phyloP scores from a whole-genome alignment of 768 basidiomycete species.

The Agrocybe chaxingu region DNA sequence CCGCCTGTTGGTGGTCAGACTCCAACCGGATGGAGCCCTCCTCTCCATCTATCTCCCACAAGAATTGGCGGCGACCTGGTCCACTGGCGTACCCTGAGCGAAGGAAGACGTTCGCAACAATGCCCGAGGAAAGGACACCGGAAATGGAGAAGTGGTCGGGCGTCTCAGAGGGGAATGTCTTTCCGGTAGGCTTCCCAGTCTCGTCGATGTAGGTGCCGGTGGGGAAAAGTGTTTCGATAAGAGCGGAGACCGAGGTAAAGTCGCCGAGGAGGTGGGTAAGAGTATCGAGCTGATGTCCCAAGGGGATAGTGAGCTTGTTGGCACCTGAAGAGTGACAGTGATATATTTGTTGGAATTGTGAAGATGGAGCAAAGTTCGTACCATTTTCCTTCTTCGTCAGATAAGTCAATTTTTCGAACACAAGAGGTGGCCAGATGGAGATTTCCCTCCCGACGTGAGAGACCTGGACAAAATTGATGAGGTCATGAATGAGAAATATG shows the following conservation, averaged over 20 bases:
- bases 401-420: background rate
- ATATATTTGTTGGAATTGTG: background rate
- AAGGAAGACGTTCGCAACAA: constrained; percentile 23
- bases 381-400: background rate
- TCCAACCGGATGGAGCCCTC: constrained; percentile 19
- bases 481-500: background rate
- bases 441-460: background rate
- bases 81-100: constrained; percentile 18
- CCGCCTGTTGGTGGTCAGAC: background rate
- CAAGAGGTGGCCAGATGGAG: background rate
- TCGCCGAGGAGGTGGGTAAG: constrained; percentile 28
- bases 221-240: constrained; percentile 21
- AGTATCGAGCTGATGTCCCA: constrained; percentile 26
- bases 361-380: background rate
- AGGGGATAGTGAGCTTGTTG: constrained; percentile 18
- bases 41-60: constrained; percentile 34
- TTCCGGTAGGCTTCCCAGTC: constrained; percentile 22
- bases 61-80: constrained; percentile 21
- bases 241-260: constrained; percentile 25
- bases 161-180: constrained; percentile 14
- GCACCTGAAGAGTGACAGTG: constrained; percentile 13
- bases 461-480: background rate
- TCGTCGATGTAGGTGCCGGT: constrained; percentile 20
- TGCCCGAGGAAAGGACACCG: constrained; percentile 27
- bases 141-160: constrained; percentile 26